Percentiles rank a stretch among this genome's conserved stretches.
phyloP scores from a whole-genome alignment of 768 basidiomycete species.

The Lentinula sp. region DNA sequence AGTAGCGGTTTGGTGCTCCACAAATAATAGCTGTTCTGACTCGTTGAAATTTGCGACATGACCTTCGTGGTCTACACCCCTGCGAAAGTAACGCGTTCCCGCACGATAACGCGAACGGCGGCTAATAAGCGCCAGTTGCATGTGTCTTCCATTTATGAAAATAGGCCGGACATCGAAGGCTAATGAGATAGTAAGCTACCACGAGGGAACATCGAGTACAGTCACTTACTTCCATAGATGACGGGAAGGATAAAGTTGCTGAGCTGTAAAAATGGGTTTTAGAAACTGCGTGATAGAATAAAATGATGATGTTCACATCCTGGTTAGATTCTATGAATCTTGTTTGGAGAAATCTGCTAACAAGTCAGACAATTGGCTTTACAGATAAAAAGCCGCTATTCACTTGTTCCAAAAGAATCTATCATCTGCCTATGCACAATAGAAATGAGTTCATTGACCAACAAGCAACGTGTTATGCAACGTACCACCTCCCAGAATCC shows the following conservation, averaged over 20 bases:
- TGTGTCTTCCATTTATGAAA: constrained; percentile 67
- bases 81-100: constrained; percentile 94
- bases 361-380: neutral
- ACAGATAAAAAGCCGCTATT: constrained; percentile 10
- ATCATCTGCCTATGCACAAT: constrained; percentile 67
- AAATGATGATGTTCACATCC: constrained; percentile 48
- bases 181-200: constrained; percentile 22
- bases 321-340: constrained; percentile 36
- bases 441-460: neutral
- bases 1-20: constrained; percentile 49
- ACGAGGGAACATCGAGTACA: constrained; percentile 24
- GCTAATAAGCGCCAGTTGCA: constrained; percentile 86
- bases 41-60: constrained; percentile 98
- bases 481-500: constrained; percentile 76
- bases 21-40: constrained; percentile 88
- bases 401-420: constrained; percentile 98
- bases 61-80: constrained; percentile 85
- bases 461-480: constrained; percentile 10
- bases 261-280: constrained; percentile 44
- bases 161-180: constrained; percentile 82
- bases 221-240: constrained; percentile 77
- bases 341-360: constrained; percentile 30
- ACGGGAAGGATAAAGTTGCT: constrained; percentile 87
- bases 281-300: neutral
- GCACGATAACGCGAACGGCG: constrained; percentile 92